Conservation (phyloP, 2,329 filamentous ascomycete species). For the Sporothrix brasiliensis region DNA sequence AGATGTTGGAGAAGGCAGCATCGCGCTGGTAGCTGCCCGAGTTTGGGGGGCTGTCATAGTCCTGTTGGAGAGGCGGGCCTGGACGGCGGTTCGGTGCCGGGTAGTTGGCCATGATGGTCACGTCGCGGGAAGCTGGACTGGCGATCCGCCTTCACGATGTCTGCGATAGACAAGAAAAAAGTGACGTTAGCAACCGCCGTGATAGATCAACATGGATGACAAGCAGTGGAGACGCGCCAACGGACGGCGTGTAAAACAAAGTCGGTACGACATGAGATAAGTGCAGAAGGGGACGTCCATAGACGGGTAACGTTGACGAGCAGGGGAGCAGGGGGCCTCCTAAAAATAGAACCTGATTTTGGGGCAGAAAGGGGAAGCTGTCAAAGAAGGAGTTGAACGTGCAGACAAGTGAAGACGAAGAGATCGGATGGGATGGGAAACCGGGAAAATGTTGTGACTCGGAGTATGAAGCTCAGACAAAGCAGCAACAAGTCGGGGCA, state of each 20-base stretch:
- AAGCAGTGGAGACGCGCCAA: background rate
- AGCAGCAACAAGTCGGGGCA: background rate
- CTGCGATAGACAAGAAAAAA: slow-evolving; percentile 8
- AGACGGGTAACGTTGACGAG: background rate
- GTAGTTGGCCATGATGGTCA: slow-evolving; percentile 59
- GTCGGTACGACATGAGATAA: too few species aligned
- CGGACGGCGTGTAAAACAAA: background rate
- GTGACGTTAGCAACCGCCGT: background rate
- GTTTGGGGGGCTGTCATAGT: slow-evolving; percentile 49
- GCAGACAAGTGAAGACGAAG: background rate
- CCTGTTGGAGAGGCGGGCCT: slow-evolving; percentile 46
- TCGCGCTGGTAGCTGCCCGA: slow-evolving; percentile 73
- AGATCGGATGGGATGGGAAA: background rate
- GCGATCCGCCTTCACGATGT: slow-evolving; percentile 28
- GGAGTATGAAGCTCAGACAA: background rate
- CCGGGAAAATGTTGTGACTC: background rate
- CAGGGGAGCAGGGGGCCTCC: slow-evolving; percentile 23
- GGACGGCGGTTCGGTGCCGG: slow-evolving; percentile 54
- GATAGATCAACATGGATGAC: background rate
- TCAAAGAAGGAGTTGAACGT: slow-evolving; percentile 18
- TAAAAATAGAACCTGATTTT: slow-evolving; percentile 30
- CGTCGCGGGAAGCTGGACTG: slow-evolving; percentile 1
- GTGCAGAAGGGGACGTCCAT: background rate
- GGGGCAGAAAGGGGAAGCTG: slow-evolving; percentile 28
- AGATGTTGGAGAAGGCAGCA: slow-evolving; percentile 95